Evolutionary conservation across 2,329 filamentous ascomycete genomes (phyloP).

Genomic region (Bertia moriformis): DNA sequence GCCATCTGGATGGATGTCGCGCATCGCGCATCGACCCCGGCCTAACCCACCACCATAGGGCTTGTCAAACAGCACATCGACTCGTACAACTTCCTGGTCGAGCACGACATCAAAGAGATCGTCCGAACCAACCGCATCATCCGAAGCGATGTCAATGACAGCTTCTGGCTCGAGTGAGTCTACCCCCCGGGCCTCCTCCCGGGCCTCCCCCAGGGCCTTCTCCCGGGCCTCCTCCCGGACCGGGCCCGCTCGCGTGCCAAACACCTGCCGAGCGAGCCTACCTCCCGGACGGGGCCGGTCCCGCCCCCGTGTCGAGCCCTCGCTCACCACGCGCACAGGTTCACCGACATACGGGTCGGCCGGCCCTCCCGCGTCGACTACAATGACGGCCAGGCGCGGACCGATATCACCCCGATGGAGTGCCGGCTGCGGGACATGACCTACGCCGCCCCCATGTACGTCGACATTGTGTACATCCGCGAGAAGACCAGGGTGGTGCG

Average conservation of each 20-base stretch:
- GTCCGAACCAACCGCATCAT: slow-evolving; percentile 81
- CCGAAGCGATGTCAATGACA: slow-evolving; percentile 79
- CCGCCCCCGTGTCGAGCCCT: no score
- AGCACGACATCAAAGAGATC: slow-evolving; percentile 93
- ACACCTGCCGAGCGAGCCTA: no score
- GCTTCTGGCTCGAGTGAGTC: slow-evolving; percentile 68
- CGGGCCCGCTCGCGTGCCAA: no score
- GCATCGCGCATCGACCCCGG: slow-evolving; percentile 6
- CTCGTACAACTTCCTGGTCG: slow-evolving; percentile 96
- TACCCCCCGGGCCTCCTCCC: no score
- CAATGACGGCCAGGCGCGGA: slow-evolving; percentile 54
- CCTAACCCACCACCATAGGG: background rate
- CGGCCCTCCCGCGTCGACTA: slow-evolving; percentile 66
- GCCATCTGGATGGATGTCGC: no score
- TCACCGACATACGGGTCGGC: slow-evolving; percentile 79
- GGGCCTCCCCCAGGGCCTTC: no score
- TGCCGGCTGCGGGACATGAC: slow-evolving; percentile 92
- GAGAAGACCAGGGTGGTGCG: slow-evolving; percentile 64
- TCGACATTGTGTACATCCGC: slow-evolving; percentile 81
- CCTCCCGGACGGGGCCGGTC: no score
- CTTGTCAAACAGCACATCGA: slow-evolving; percentile 72
- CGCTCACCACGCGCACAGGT: no score
- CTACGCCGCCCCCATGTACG: slow-evolving; percentile 87
- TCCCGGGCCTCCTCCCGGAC: no score
- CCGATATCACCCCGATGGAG: slow-evolving; percentile 82